Conservation (phyloP, 2,329 filamentous ascomycete species). For the Fusarium nisikadoi region DNA sequence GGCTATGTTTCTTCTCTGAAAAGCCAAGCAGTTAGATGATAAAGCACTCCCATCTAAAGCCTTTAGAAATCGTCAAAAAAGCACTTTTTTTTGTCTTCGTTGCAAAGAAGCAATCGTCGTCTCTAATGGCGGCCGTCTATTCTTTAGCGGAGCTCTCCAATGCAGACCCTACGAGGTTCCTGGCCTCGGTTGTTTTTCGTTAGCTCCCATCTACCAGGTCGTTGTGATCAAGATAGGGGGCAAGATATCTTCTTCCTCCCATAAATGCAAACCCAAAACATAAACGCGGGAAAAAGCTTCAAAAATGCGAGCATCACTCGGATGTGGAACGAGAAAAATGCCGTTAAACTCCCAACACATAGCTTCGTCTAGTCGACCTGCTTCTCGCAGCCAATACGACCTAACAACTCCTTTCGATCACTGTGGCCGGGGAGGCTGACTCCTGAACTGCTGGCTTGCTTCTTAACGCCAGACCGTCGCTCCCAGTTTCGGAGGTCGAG, state of each 20-base stretch:
- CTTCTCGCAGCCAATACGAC: slow-evolving; percentile 86
- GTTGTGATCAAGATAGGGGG: slow-evolving; percentile 7
- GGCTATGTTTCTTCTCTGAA: slow-evolving; percentile 2
- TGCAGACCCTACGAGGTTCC: slow-evolving; percentile 30
- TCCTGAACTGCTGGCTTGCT: slow-evolving; percentile 63
- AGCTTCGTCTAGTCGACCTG: slow-evolving; percentile 60
- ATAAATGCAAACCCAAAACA: slow-evolving; percentile 26
- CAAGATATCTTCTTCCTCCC: not conserved
- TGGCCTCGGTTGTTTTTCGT: slow-evolving; percentile 17
- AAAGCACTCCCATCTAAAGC: slow-evolving; percentile 24
- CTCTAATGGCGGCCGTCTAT: slow-evolving; percentile 38
- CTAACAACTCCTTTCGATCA: slow-evolving; percentile 82
- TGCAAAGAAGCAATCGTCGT: slow-evolving; percentile 37
- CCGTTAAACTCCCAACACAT: slow-evolving; percentile 34
- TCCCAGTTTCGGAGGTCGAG: slow-evolving; percentile 75
- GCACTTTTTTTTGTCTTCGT: slow-evolving; percentile 38
- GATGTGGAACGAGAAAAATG: slow-evolving; percentile 27
- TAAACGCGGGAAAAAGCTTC: slow-evolving; percentile 12
- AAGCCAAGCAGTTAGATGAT: slow-evolving; percentile 19
- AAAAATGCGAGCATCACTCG: slow-evolving; percentile 22
- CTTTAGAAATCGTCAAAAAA: slow-evolving; percentile 29
- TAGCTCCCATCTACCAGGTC: slow-evolving; percentile 17
- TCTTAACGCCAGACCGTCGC: slow-evolving; percentile 65
- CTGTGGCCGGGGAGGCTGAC: slow-evolving; percentile 77
- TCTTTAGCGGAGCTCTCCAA: slow-evolving; percentile 19